Base-by-base conservation (phyloP, 108 stramenopile genomes). In the Pseudonitzschia multiseries region DNA sequence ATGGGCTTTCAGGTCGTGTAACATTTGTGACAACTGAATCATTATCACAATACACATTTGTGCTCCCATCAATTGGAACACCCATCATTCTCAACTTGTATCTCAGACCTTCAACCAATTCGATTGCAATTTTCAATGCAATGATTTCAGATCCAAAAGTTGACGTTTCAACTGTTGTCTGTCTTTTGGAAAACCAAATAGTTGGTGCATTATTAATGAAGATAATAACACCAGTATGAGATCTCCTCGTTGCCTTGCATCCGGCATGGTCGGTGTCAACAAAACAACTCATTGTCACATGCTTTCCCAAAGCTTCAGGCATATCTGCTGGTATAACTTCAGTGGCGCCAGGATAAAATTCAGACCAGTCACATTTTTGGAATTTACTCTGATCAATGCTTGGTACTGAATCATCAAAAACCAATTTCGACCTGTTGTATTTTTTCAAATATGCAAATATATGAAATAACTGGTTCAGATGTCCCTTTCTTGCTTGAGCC, bases 81-180 rank as follows among this genome's bases (percentile, higher is more conserved):
- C 36, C 36, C 36, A 36, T 36, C 36, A 36, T 36, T 6, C 36
- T 2, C 4, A 85, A 57, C 71, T 86, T 83, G 75, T 86, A 86
- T 65, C 85, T 51, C 36, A 89, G 31, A n/a, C 80, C 84, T 51
- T 51, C 36, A 36, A 36, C 6, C 36, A 36, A 6, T 53, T 69
- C 68, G 4, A 53, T n/a, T 9, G 50, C 68, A 14, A 53, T 53
- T 33, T 61, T 24, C 76, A 84, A 71, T 21, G 83, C 81, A 2
- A 80, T 61, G 6, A 84, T 63, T 66, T 90, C 85, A 12, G 73
- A 64, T 9, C 86, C 84, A 71, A 84, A 90, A 17, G 80, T 79
- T 44, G 78, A 77, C 0, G 84, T 71, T 46, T 89, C 84, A 18
- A 86, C 74, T 4, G 84, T 81, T 17, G 51, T 77, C 62, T 89